Base-by-base conservation (phyloP, 2,329 filamentous ascomycete genomes). In the Alternaria brassicicola region DNA sequence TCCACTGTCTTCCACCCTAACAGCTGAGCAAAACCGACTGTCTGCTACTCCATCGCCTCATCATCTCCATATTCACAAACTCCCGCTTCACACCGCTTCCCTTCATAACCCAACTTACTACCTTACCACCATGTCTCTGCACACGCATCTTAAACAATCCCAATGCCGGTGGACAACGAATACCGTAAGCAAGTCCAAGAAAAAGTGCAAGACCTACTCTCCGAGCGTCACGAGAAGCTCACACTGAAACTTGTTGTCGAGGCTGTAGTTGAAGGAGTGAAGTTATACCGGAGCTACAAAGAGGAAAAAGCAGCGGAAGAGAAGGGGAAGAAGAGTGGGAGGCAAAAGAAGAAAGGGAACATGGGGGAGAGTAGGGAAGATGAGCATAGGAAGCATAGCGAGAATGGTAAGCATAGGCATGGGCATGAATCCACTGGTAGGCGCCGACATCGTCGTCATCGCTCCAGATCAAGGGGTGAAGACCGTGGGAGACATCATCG, bases 181-280 rank as follows among this genome's bases (percentile, higher is more conserved):
- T 68, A 61, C 48, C 63, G 58, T 28, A 57, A 52, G 25, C 49
- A 62, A 56, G 60, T 68, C 6, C 62, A 68, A 51, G 41, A 21
- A 2, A 62, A 55, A 23, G 49, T 70, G 1, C 62, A 69, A 36
- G 55, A 57, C 3, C 46, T 71, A 1, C 8, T 64, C 7, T 55
- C 62, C 0, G 62, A 58, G 1, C 39, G 46, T 26, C 55, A 3
- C 55, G 62, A 15, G 10, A 67, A 36, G 3, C 57, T 62, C 8
- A 67, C 60, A 1, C 38, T 50, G 0, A 46, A 62, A 12, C 39
- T 73, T 13, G 41, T 71, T 3, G 15, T 71, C 0, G 70, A 72
- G 50, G 65, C 57, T 2, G 52, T 69, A 0, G 55, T 69, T 21
- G 70, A 73, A 39, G 64, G 58, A 2, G 7, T 69, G 2, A 64